These are phyloP conservation scores for Cladochytrium replicatum DNA, from an alignment of 192 early-diverging fungal species.

Conservation along the genomic window DNA sequence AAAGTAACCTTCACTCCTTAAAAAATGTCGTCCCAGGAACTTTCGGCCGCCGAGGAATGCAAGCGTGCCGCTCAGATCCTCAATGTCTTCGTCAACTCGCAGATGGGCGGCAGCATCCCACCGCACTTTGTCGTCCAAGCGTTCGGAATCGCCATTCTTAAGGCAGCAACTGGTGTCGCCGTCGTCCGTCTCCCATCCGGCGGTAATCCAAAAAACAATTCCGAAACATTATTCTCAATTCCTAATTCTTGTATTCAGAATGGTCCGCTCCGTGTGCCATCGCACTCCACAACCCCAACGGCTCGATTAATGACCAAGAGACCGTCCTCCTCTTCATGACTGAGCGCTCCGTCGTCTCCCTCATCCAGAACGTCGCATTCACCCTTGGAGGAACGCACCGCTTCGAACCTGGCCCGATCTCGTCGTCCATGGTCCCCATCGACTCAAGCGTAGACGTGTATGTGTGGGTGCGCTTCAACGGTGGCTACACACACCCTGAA, in stretches of 20 bases:
- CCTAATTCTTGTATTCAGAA: slow-evolving; percentile 17
- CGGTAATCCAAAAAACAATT: no score
- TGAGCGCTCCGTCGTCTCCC: slow-evolving; percentile 26
- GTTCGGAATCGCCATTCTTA: slow-evolving; percentile 34
- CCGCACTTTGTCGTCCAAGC: slow-evolving; percentile 29
- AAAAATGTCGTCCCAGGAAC: no score
- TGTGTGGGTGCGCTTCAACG: slow-evolving; percentile 38
- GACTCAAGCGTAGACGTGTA: slow-evolving; percentile 30
- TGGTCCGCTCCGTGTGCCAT: slow-evolving; percentile 51
- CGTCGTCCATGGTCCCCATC: slow-evolving; percentile 11
- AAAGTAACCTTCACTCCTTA: no score
- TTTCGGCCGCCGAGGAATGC: slow-evolving; percentile 43
- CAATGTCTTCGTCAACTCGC: slow-evolving; percentile 31
- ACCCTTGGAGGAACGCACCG: slow-evolving; percentile 31
- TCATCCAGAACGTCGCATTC: slow-evolving; percentile 28
- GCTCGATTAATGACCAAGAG: slow-evolving; percentile 33
- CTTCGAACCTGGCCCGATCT: slow-evolving; percentile 34
- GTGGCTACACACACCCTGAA: slow-evolving; percentile 35
- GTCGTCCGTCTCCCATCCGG: slow-evolving; percentile 38
- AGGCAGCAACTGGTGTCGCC: slow-evolving; percentile 36
- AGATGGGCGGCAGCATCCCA: slow-evolving; percentile 13
- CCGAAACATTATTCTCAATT: background rate
- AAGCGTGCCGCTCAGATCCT: slow-evolving; percentile 32
- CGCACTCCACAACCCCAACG: slow-evolving; percentile 28
- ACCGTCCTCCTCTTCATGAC: slow-evolving; percentile 44